Evolutionary conservation across 305 asterid genomes (phyloP).

Genomic region (Solanum hybrid): DNA sequence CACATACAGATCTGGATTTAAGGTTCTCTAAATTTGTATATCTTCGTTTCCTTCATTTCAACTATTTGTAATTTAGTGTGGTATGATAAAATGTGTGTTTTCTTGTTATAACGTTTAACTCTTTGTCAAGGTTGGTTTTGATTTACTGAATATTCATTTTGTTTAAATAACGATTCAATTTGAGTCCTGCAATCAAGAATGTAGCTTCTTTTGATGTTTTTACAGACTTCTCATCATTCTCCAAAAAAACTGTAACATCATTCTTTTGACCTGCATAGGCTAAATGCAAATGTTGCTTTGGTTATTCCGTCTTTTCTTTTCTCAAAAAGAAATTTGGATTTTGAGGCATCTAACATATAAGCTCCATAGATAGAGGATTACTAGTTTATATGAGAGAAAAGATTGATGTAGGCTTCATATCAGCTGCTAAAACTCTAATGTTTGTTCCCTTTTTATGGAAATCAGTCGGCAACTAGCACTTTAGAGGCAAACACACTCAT

Average conservation of each 20-base stretch:
- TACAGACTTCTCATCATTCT: neutral
- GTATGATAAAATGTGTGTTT: neutral
- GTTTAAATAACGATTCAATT: neutral
- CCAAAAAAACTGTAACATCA: neutral
- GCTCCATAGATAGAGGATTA: neutral
- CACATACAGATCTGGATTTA: neutral
- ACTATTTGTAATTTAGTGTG: neutral
- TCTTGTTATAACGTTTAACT: neutral
- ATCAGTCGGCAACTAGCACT: neutral
- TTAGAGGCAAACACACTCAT: neutral
- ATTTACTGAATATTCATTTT: neutral
- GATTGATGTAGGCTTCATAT: neutral
- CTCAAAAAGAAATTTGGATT: neutral
- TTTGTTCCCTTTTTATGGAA: neutral
- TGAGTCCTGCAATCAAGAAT: neutral
- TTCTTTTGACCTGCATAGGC: neutral
- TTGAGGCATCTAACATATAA: neutral
- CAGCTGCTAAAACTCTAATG: neutral
- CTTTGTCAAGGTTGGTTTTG: neutral
- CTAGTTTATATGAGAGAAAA: neutral
- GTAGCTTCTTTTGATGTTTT: neutral
- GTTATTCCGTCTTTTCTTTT: neutral
- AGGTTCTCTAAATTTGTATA: neutral
- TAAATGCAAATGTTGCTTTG: neutral
- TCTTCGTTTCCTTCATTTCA: neutral